phyloP scores from a whole-genome alignment of 2,329 filamentous ascomycete genomes.

The Phialocephala sp. region DNA sequence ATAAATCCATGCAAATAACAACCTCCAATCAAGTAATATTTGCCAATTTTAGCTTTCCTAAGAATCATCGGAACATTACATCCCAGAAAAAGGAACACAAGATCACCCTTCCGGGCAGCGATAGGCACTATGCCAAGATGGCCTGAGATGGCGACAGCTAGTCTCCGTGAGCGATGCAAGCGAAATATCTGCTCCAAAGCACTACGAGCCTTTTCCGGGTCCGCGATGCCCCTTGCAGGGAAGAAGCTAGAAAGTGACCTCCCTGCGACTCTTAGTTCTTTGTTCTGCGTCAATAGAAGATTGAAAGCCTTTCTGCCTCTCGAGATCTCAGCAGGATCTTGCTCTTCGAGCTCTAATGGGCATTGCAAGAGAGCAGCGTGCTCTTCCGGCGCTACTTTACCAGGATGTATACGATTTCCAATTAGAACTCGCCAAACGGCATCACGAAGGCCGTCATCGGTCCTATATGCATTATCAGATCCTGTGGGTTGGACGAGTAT shows the following conservation, averaged over 20 bases:
- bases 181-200: conserved; percentile 29
- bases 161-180: conserved; percentile 18
- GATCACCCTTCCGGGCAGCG: conserved; percentile 25
- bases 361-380: conserved; percentile 21
- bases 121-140: conserved; percentile 30
- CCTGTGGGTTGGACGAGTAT: conserved; percentile 22
- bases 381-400: conserved; percentile 3
- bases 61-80: conserved; percentile 32
- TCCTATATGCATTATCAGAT: conserved; percentile 18
- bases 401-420: conserved; percentile 19
- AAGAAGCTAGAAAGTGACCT: conserved; percentile 21
- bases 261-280: conserved; percentile 15
- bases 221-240: too few relatives aligned
- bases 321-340: conserved; percentile 28
- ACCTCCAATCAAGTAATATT: conserved; percentile 30
- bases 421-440: conserved; percentile 27
- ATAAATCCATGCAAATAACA: conserved; percentile 34
- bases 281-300: too few relatives aligned
- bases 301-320: conserved; percentile 17
- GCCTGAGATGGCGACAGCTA: conserved; percentile 25
- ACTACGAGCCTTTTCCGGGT: too few relatives aligned
- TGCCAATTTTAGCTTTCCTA: not conserved
- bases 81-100: conserved; percentile 29
- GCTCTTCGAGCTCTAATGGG: conserved; percentile 17
- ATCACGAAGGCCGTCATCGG: not conserved